Conservation (phyloP, 495 filamentous ascomycete genomes). For the Xylaria venustula region DNA sequence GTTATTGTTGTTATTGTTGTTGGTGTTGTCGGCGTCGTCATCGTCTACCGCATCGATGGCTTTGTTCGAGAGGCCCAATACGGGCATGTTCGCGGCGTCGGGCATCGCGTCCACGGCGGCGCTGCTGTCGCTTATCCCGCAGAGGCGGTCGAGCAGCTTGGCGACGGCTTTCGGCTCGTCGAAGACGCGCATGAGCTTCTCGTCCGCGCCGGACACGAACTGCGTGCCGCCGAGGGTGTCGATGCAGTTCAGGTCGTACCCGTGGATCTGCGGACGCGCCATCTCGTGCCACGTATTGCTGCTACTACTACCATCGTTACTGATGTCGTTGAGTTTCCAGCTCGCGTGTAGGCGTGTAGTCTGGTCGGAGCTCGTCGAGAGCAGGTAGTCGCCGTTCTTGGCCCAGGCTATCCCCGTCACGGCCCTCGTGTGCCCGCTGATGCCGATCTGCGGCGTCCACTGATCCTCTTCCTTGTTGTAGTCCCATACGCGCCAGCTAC, state of each 20-base stretch:
- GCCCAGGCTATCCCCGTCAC: conserved; percentile 84
- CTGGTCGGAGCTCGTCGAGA: conserved; percentile 89
- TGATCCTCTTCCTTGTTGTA: conserved; percentile 45
- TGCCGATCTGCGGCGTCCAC: conserved; percentile 75
- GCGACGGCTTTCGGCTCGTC: conserved; percentile 85
- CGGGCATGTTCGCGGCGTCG: conserved; percentile 89
- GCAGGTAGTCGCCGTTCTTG: conserved; percentile 74
- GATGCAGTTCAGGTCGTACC: conserved; percentile 96
- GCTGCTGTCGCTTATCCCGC: conserved; percentile 48
- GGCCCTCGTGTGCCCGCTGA: conserved; percentile 79
- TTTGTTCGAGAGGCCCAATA: conserved; percentile 95
- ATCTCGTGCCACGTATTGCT: conserved; percentile 93
- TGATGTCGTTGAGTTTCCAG: conserved; percentile 56
- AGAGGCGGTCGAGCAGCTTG: conserved; percentile 64
- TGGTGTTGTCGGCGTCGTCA: no score
- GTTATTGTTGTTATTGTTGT: no score
- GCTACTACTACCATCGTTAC: no score
- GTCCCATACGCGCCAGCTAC: conserved; percentile 87
- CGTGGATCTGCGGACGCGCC: conserved; percentile 93
- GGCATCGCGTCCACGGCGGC: conserved; percentile 54
- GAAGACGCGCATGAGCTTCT: conserved; percentile 95
- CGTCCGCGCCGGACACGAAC: conserved; percentile 95
- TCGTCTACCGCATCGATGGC: conserved; percentile 65
- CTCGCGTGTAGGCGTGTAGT: conserved; percentile 90
- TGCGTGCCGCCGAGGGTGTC: conserved; percentile 64